Base-by-base conservation (phyloP, 106 monocot genomes). In the Vanilla planifolia region DNA sequence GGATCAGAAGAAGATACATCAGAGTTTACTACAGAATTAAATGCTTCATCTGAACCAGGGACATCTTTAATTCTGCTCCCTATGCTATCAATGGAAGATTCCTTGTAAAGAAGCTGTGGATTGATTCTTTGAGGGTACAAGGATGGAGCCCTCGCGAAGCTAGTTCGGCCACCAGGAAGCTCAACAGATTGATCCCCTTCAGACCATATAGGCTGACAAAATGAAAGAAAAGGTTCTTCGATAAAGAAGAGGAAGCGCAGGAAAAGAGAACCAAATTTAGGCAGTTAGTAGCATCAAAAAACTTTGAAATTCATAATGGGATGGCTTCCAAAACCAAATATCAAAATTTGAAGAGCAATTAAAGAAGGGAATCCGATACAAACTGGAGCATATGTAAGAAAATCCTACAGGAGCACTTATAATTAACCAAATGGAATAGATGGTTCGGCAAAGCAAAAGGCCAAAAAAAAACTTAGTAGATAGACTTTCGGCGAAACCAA, bases 181-280 rank as follows among this genome's bases (percentile, higher is more conserved):
- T 77, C 56, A 22, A 17, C 24, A 8, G 52, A 47, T 43, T 64
- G 51, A 62, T 81, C 76, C 5, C 14, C 69, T 60, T 62, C 81
- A 13, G 19, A 21, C 82, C 77, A 82, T 10, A 77, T 77, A 34
- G 82, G 82, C 82, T 82, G 51, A 35, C 30, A 63, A 48, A 45
- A 27, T 51, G 21, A 43, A 61, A 53, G 34, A 17, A 32, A 43
- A 48, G 14, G 35, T n/a, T 53, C 33, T 57, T 33, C 30, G 22
- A 39, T 20, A 36, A 36, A 9, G 59, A 59, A 59, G 36, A 59
- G n/a, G n/a, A n/a, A n/a, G n/a, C n/a, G n/a, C n/a, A n/a, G n/a
- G n/a, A n/a, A n/a, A n/a, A n/a, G n/a, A n/a, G n/a, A n/a, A n/a
- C n/a, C n/a, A n/a, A n/a, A n/a, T n/a, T n/a, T n/a, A n/a, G n/a